Evolutionary conservation across 129 eudicot genomes (phyloP), one percentile per base, ranked within the genome.

Genomic region (Artemisia annua): DNA sequence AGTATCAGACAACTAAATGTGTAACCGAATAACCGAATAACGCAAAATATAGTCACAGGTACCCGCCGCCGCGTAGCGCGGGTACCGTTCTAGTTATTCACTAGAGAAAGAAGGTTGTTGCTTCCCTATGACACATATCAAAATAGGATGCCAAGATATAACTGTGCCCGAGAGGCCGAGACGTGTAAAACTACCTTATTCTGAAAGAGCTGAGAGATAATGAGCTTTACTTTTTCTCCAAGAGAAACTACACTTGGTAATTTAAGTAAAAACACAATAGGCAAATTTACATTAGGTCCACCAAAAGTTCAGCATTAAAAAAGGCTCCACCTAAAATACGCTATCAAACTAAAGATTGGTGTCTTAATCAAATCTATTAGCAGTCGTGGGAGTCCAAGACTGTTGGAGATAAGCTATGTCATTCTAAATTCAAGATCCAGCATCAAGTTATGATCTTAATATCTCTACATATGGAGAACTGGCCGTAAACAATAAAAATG

Each of bases 181-280:
- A 62, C 49, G 46, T 39, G 10, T 51, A 16, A 0, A 24, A 15
- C 49, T 69, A 1, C 39, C 39, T 48, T 48, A 49, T 24, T 49
- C 44, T 49, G 22, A 67, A 50, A 53, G 3, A 28, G 63, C 63
- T 9, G 63, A 69, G 74, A 18, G 73, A 69, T 53, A 51, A 16
- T 51, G 24, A 10, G 15, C 43, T 20, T 49, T 49, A 49, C 46
- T 39, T 28, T 13, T 67, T 12, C 49, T 53, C 52, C 71, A 50
- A 19, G 13, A 67, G 73, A 69, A 26, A 69, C 49, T 28, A 51
- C 11, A 9, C 56, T 46, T 32, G 32, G 62, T 52, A 59, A n/a
- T 15, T 32, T 30, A 22, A 30, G 30, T 26, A 24, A 39, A 39
- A 39, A 39, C 7, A 39, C 11, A 7, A 7, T 39, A 39, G 46